Evolutionary conservation across 1,284 basidiomycete species (phyloP).

Genomic region (Trametes versicolor): DNA sequence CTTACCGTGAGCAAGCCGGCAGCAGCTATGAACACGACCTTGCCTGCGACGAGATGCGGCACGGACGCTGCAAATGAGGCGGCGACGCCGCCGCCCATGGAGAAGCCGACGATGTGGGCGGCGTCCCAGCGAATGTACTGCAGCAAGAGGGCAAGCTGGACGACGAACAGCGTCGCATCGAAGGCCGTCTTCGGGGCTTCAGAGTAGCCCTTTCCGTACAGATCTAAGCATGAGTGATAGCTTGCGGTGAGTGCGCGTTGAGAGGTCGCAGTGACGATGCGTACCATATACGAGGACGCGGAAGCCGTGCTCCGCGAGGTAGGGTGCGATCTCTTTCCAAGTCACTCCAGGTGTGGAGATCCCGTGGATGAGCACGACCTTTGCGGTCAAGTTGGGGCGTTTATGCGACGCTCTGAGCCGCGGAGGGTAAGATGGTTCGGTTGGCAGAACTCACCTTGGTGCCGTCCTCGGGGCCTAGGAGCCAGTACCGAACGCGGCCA

Average conservation of each 20-base stretch:
- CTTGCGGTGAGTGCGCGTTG: not conserved
- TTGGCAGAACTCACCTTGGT: slow-evolving; percentile 57
- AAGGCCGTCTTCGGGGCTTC: slow-evolving; percentile 74
- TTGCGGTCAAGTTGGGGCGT: slow-evolving; percentile 5
- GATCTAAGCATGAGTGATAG: slow-evolving; percentile 55
- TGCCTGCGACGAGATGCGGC: slow-evolving; percentile 71
- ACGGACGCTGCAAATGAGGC: slow-evolving; percentile 73
- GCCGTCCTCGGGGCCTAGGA: slow-evolving; percentile 77
- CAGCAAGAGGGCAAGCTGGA: slow-evolving; percentile 80
- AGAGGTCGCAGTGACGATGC: not conserved
- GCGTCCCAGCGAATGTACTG: slow-evolving; percentile 78
- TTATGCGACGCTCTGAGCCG: not conserved
- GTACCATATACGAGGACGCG: slow-evolving; percentile 78
- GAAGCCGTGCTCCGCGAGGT: slow-evolving; percentile 67
- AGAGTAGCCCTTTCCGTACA: slow-evolving; percentile 84
- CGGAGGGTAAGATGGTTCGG: not conserved
- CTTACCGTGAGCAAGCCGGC: slow-evolving; percentile 73
- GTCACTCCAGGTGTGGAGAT: slow-evolving; percentile 76
- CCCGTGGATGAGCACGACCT: slow-evolving; percentile 81
- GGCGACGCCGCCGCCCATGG: slow-evolving; percentile 82
- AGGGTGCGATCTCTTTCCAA: slow-evolving; percentile 75
- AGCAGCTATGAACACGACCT: slow-evolving; percentile 70
- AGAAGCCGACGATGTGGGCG: slow-evolving; percentile 72
- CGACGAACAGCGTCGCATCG: slow-evolving; percentile 67
- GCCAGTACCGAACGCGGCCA: slow-evolving; percentile 69